Evolutionary conservation across 306 rosid species (phyloP), one percentile per base, ranked within the genome.

Genomic region (Oxytropis ochrocephala): DNA sequence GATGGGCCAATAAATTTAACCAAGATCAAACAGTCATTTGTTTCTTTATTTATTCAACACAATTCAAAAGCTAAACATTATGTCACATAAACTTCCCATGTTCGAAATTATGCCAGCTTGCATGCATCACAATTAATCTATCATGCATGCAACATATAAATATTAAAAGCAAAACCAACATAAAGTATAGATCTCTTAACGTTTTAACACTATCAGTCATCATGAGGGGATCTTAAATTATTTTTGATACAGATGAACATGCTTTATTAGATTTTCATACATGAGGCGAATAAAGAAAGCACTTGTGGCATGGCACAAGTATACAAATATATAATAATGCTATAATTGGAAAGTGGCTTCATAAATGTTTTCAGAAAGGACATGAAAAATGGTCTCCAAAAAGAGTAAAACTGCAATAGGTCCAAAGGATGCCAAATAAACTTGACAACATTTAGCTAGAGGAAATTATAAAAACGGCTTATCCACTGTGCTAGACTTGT

Each of bases 401-500:
- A 54, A 44, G 8, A 46, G 61, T 35, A 48, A 48, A 14, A 51
- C 50, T n/a, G 51, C 66, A 13, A 62, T 27, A 59, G 42, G 42
- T 69, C 77, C 35, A 58, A 46, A 58, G 58, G 60, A 19, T 43
- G 27, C 59, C n/a, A 48, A 55, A 54, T 33, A 65, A 64, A 66
- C 49, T 48, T 3, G 32, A 38, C 60, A 36, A 64, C 4, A 11
- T 64, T 64, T 55, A 56, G 33, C 29, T 55, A 64, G 13, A 32
- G 64, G 52, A 38, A 11, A 43, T 3, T 17, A 49, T 44, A 29
- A 18, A 54, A 41, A 74, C 16, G 5, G 47, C 53, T 49, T 8
- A 65, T 44, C 42, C 24, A 46, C 44, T 13, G 33, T 38, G 73
- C 51, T 17, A 36, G 50, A 69, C 62, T 58, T 57, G 9, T 41